phyloP scores from a whole-genome alignment of 768 basidiomycete species.

The Naganishia randhawae region DNA sequence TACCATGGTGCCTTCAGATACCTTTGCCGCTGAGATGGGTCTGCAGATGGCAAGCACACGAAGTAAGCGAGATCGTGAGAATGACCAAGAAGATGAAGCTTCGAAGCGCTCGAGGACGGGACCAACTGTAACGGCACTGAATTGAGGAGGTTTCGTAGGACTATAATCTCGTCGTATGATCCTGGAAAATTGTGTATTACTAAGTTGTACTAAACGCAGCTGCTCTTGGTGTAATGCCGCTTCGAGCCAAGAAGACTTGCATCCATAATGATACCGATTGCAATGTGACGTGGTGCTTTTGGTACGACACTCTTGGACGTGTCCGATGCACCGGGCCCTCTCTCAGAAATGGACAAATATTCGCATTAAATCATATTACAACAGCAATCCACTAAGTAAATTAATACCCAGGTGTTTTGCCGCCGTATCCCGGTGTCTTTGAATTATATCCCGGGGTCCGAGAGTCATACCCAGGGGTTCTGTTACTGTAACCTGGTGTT shows the following conservation, averaged over 20 bases:
- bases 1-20: constrained; percentile 13
- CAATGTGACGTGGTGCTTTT: too few relatives aligned
- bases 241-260: too few relatives aligned
- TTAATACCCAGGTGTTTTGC: constrained; percentile 13
- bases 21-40: constrained; percentile 11
- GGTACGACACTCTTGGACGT: not conserved
- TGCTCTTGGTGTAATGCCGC: not conserved
- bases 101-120: constrained; percentile 5
- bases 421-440: not conserved
- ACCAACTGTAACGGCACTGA: not conserved
- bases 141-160: not conserved
- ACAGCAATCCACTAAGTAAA: not conserved
- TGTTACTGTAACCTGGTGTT: not conserved
- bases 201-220: not conserved
- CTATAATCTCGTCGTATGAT: not conserved
- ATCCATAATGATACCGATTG: too few relatives aligned
- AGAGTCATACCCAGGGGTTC: constrained; percentile 3
- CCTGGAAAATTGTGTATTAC: not conserved
- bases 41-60: not conserved
- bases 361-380: too few relatives aligned
- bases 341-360: too few relatives aligned
- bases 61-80: not conserved
- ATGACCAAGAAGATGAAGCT: not conserved
- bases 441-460: constrained; percentile 2
- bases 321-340: not conserved